Evolutionary conservation across 495 filamentous ascomycete genomes (phyloP).

Genomic region (Lophiotrema nucula): DNA sequence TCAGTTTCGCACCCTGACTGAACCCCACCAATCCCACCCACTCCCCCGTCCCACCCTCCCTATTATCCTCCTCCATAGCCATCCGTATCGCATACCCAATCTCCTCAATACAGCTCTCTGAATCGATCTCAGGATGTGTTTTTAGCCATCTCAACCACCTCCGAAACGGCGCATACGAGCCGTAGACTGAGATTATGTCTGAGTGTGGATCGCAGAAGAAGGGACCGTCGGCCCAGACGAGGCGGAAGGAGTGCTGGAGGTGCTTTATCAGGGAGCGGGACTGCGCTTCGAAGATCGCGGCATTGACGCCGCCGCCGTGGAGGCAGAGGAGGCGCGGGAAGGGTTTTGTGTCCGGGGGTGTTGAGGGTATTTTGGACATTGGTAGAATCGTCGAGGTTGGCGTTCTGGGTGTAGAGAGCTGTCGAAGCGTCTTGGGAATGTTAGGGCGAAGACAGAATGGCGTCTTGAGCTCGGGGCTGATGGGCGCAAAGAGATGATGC

Average conservation of each 20-base stretch:
- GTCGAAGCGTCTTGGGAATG: not conserved
- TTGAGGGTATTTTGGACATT: conserved; percentile 15
- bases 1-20: conserved; percentile 60
- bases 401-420: not conserved
- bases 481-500: not conserved
- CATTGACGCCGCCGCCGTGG: conserved; percentile 65
- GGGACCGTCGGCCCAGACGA: conserved; percentile 61
- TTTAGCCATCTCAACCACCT: conserved; percentile 58
- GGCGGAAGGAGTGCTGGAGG: conserved; percentile 53
- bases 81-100: conserved; percentile 41
- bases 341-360: conserved; percentile 32
- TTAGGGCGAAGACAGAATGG: too few species aligned
- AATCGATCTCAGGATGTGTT: conserved; percentile 48
- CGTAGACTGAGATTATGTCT: conserved; percentile 54
- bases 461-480: not conserved
- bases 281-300: conserved; percentile 58
- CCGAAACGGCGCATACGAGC: conserved; percentile 55
- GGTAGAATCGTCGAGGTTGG: conserved; percentile 1
- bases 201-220: conserved; percentile 52
- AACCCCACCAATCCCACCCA: conserved; percentile 59
- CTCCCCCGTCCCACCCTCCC: conserved; percentile 47
- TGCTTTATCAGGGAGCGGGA: conserved; percentile 50
- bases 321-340: conserved; percentile 66
- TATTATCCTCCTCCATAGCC: conserved; percentile 44
- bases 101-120: conserved; percentile 41